A percentile compares a stretch with the other conserved stretches of the same genome.
phyloP scores from a whole-genome alignment of 2,329 filamentous ascomycete species.

The Aspergillus fischeri region DNA sequence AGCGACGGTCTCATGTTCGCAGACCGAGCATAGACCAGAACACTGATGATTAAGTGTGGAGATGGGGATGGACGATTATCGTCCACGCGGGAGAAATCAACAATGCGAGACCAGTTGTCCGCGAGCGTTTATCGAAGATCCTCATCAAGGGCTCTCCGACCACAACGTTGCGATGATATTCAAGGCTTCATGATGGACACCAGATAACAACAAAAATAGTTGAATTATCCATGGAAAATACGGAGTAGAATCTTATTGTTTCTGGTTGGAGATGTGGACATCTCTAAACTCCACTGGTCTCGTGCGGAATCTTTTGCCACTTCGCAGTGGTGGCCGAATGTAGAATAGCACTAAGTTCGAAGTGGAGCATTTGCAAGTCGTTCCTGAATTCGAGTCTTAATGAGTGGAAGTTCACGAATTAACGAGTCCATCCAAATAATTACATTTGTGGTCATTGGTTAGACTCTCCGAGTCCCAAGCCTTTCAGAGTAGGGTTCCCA shows the following conservation, averaged over 20 bases:
- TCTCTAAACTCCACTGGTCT: neutral
- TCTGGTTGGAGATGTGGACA: neutral
- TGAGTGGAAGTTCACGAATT: neutral
- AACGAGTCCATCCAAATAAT: neutral
- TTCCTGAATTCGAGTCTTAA: neutral
- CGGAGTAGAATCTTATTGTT: no score
- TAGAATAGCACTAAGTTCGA: neutral
- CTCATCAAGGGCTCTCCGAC: neutral
- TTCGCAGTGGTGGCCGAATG: neutral
- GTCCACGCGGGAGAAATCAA: neutral
- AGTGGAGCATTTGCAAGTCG: neutral
- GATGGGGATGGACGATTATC: neutral
- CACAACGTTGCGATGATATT: no score
- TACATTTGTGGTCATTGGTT: neutral
- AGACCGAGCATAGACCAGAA: neutral
- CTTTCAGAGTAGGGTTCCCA: no score
- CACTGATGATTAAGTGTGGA: neutral
- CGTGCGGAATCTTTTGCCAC: neutral
- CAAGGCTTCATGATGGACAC: neutral
- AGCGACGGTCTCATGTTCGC: neutral
- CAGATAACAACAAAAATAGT: neutral
- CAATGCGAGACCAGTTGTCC: neutral
- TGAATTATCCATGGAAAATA: neutral
- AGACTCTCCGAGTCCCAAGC: no score
- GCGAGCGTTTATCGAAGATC: neutral